Percentiles rank a stretch among this genome's conserved stretches.
phyloP scores from a whole-genome alignment of 2,329 filamentous ascomycete genomes.

The Aureobasidium vineae region DNA sequence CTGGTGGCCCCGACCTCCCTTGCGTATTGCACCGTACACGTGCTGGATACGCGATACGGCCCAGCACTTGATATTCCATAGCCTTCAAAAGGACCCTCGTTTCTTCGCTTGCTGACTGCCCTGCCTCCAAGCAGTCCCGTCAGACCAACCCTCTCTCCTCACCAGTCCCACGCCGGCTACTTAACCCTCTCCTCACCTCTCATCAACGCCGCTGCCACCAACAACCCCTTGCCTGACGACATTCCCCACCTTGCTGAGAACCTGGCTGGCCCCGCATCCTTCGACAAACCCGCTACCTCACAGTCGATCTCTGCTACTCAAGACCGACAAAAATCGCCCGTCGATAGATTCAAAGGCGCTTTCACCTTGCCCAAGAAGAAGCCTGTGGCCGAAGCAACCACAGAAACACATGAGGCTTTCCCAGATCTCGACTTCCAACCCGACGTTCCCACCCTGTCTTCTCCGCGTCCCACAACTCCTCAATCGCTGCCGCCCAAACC shows the following conservation, averaged over 20 bases:
- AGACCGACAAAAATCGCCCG: slow-evolving; percentile 66
- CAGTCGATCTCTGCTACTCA: slow-evolving; percentile 33
- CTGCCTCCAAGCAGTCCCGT: slow-evolving; percentile 18
- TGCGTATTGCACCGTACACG: slow-evolving; percentile 8
- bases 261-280: slow-evolving; percentile 40
- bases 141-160: slow-evolving; percentile 42
- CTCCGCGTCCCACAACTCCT: slow-evolving; percentile 27
- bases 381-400: slow-evolving; percentile 22
- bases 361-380: slow-evolving; percentile 59
- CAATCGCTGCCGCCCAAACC: slow-evolving; percentile 31
- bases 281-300: slow-evolving; percentile 26
- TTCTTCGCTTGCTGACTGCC: slow-evolving; percentile 6
- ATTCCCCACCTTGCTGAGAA: slow-evolving; percentile 32
- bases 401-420: slow-evolving; percentile 18
- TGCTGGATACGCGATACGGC: slow-evolving; percentile 20
- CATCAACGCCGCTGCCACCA: slow-evolving; percentile 31
- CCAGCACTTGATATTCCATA: neutral
- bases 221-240: slow-evolving; percentile 29
- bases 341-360: slow-evolving; percentile 68
- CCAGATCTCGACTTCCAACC: neutral
- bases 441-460: slow-evolving; percentile 5
- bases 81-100: neutral
- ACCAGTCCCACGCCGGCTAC: slow-evolving; percentile 51
- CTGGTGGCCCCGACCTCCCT: slow-evolving; percentile 9
- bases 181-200: slow-evolving; percentile 52